phyloP scores from a whole-genome alignment of 768 basidiomycete species.

The Kwoniella pini region DNA sequence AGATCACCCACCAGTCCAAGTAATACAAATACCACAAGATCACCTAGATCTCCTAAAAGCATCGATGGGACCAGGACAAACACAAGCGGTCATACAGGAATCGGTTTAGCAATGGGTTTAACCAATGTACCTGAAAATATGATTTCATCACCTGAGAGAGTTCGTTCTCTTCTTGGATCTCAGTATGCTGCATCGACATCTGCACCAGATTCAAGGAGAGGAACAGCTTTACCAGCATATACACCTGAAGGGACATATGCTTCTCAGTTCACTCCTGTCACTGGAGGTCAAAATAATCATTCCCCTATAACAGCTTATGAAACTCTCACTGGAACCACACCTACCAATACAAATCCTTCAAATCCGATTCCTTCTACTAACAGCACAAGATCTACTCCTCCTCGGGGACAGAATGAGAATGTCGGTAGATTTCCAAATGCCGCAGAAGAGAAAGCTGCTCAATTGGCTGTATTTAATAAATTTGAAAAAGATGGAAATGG shows the following conservation, averaged over 20 bases:
- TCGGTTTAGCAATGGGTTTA: neutral
- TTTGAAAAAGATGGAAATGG: neutral
- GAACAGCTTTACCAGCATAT: slow-evolving; percentile 22
- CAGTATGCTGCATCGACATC: slow-evolving; percentile 7
- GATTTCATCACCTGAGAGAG: slow-evolving; percentile 2
- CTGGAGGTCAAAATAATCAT: neutral
- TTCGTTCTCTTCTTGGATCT: slow-evolving; percentile 16
- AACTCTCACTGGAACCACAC: slow-evolving; percentile 3
- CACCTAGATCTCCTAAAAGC: neutral
- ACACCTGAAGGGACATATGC: slow-evolving; percentile 14
- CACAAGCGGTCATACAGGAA: neutral
- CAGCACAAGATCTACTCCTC: neutral
- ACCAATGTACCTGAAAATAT: slow-evolving; percentile 7
- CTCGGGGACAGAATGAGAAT: neutral
- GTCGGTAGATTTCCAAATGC: slow-evolving; percentile 4
- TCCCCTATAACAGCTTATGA: slow-evolving; percentile 4
- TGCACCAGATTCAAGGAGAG: slow-evolving; percentile 9
- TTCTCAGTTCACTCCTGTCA: neutral
- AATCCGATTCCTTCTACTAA: neutral
- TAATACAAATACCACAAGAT: neutral
- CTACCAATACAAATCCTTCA: neutral
- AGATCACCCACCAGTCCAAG: neutral
- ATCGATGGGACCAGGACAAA: neutral
- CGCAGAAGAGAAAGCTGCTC: slow-evolving; percentile 20
- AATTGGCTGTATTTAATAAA: slow-evolving; percentile 10